Evolutionary conservation across 2,329 filamentous ascomycete species (phyloP).

Genomic region (Microdochium bolleyi): DNA sequence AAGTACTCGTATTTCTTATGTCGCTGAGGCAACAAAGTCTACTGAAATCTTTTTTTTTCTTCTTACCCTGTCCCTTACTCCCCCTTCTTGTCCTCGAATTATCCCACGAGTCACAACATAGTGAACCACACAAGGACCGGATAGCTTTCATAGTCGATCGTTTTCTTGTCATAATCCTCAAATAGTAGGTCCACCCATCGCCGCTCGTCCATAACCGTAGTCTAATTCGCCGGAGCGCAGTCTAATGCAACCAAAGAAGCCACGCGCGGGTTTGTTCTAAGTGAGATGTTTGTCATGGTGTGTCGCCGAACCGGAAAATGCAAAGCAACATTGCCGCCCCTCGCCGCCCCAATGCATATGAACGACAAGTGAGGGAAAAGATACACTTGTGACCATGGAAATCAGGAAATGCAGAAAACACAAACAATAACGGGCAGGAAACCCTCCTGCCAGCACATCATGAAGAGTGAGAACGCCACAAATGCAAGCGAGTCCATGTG

Average conservation of each 20-base stretch:
- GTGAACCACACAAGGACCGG: too few relatives aligned
- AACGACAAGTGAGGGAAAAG: slow-evolving; percentile 8
- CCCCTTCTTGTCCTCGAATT: too few relatives aligned
- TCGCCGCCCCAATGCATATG: slow-evolving; percentile 21
- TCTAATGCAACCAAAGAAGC: slow-evolving; percentile 1
- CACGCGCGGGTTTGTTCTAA: not conserved
- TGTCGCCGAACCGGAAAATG: slow-evolving; percentile 17
- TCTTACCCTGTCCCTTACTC: too few relatives aligned
- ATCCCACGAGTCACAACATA: too few relatives aligned
- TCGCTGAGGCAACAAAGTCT: too few relatives aligned
- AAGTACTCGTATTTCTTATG: too few relatives aligned
- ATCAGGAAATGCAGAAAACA: slow-evolving; percentile 14
- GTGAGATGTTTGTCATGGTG: not conserved
- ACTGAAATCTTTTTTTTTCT: too few relatives aligned
- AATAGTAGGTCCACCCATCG: not conserved
- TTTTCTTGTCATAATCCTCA: too few relatives aligned
- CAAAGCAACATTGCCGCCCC: slow-evolving; percentile 23
- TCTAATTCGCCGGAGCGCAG: not conserved
- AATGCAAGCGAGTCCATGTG: slow-evolving; percentile 13
- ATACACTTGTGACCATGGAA: slow-evolving; percentile 17
- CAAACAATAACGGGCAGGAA: slow-evolving; percentile 4
- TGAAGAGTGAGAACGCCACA: slow-evolving; percentile 14
- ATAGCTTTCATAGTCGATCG: too few relatives aligned
- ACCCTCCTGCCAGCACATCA: not conserved
- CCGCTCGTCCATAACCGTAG: not conserved